Conservation (phyloP, 2,329 filamentous ascomycete genomes). For the Pseudogymnoascus sp. region DNA sequence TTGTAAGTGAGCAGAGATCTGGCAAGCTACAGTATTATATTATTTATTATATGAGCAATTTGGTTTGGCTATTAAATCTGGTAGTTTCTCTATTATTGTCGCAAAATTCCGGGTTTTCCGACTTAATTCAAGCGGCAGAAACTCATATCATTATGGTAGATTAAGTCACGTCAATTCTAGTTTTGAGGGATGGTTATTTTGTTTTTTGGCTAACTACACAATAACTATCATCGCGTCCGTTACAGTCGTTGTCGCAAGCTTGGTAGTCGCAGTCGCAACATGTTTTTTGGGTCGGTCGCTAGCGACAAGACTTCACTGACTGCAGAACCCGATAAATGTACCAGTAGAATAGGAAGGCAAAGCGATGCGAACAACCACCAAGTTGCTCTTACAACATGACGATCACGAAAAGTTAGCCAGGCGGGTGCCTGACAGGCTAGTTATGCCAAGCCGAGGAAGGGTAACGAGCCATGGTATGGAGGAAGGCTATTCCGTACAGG, state of each 20-base stretch:
- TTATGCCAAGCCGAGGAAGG: not conserved
- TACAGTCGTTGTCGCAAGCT: not conserved
- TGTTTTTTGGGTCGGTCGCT: not conserved
- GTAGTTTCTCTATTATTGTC: not conserved
- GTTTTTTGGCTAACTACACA: not conserved
- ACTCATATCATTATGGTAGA: not conserved
- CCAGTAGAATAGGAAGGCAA: constrained; percentile 1
- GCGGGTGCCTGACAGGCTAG: not conserved
- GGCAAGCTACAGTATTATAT: not conserved
- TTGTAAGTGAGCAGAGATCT: not conserved
- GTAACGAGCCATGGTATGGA: not conserved
- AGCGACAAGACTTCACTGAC: not conserved
- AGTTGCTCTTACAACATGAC: not conserved
- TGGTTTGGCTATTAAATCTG: not conserved
- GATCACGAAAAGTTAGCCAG: not conserved
- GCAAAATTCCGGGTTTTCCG: not conserved
- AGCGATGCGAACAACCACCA: constrained; percentile 4
- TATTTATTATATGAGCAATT: not conserved
- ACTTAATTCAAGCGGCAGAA: not conserved
- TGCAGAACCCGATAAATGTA: not conserved
- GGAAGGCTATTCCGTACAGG: not conserved
- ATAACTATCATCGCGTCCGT: not conserved
- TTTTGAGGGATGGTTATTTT: not conserved
- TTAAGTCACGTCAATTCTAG: not conserved
- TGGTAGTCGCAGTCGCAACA: not conserved